Evolutionary conservation across 1,139 yeast genomes (phyloP), one percentile per base, ranked within the genome.

Genomic region (Pneumocystis jirovecii): DNA sequence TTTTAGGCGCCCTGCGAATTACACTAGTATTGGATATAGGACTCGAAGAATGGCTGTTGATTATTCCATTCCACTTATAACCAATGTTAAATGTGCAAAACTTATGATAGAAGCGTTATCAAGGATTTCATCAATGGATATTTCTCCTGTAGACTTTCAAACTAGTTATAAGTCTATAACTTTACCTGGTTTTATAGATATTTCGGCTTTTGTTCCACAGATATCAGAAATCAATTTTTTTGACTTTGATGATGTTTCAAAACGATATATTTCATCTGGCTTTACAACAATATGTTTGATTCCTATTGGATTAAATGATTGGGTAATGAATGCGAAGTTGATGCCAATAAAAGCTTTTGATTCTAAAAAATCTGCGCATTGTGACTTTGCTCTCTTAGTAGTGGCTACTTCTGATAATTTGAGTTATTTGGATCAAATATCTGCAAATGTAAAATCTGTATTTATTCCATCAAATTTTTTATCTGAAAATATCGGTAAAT

Each of bases 41-140:
- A 89, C 97, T 65, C 95, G 99, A 82, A 95, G 99, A 82, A 88
- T 95, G 97, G 98, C 99, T 71, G 97, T 95, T 71, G 99, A 95
- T 78, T 95, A 89, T 76, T 91, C 97, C 65, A 89, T 95, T 75
- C 99, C 99, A 65, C 82, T 95, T 76, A 96, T 95, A 64, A 93
- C 99, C 71, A 95, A 95, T 75, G 98, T 93, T 71, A 95, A 95
- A 80, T 86, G 93, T 80, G 99, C 99, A 70, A 95, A 95, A 79
- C 81, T 95, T 71, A 82, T 95, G 77, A 86, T 93, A 71, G 97
- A 93, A 79, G 98, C 98, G 21, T 78, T 95, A 72, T 82, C 96
- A 31, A 82, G 96, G 79, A 79, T 81, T 72, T 80, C 85, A 70
- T 71, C 82, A 21, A 79, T 90, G 72, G 89, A 86, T 42, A 90